Evolutionary conservation across 2,329 filamentous ascomycete species (phyloP).

Genomic region (Graphilbum sp.): DNA sequence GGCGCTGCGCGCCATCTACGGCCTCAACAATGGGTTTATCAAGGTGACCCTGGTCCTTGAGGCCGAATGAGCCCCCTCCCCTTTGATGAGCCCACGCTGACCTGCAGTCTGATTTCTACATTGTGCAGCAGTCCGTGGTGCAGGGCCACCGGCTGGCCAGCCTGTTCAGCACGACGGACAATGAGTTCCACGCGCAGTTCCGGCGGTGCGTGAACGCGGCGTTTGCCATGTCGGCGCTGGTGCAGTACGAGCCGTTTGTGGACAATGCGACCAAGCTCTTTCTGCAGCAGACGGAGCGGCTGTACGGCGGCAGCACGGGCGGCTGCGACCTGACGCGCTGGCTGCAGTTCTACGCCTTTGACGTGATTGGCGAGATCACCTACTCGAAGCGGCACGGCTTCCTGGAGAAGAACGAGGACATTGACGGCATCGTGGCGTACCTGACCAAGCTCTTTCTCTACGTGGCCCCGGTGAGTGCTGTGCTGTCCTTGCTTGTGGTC

Average conservation of each 20-base stretch:
- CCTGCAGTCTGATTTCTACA: conserved; percentile 60
- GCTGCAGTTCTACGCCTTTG: conserved; percentile 71
- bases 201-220: conserved; percentile 59
- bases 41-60: conserved; percentile 37
- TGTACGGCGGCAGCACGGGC: conserved; percentile 29
- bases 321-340: conserved; percentile 51
- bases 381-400: conserved; percentile 64
- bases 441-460: conserved; percentile 51
- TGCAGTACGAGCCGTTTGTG: conserved; percentile 68
- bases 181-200: conserved; percentile 59
- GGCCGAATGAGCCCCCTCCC: neutral
- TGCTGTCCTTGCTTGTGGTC: neutral
- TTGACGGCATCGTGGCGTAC: conserved; percentile 57
- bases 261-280: conserved; percentile 60
- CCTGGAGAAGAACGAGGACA: conserved; percentile 55
- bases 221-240: conserved; percentile 61
- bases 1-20: conserved; percentile 63
- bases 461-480: conserved; percentile 36
- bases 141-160: conserved; percentile 53
- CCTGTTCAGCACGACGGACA: conserved; percentile 61
- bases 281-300: conserved; percentile 40
- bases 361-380: conserved; percentile 64
- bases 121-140: conserved; percentile 57
- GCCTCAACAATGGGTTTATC: conserved; percentile 62
- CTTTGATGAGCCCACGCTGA: neutral